Conservation (phyloP, 768 basidiomycete genomes). For the Sistotremastrum niveocremeum region DNA sequence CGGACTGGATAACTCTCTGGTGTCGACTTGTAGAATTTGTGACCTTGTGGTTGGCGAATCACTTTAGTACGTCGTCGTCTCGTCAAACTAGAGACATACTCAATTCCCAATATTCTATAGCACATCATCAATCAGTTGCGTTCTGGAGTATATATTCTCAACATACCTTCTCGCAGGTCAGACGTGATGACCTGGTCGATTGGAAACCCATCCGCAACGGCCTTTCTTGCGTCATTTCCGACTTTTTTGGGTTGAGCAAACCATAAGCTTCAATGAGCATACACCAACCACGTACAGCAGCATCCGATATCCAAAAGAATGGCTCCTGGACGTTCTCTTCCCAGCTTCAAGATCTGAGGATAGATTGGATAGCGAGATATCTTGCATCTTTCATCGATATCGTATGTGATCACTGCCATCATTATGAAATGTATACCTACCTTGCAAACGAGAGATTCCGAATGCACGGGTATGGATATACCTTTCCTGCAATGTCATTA, state of each 20-base stretch:
- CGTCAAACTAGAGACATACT: no score
- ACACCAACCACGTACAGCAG: constrained; percentile 18
- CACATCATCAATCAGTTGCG: neutral
- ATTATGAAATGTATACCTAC: constrained; percentile 1
- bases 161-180: constrained; percentile 4
- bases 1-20: constrained; percentile 3
- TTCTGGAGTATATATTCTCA: neutral
- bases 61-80: no score
- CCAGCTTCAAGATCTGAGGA: constrained; percentile 20
- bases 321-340: constrained; percentile 20
- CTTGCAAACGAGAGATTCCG: constrained; percentile 12
- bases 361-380: constrained; percentile 15
- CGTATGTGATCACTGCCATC: neutral
- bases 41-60: neutral
- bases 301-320: constrained; percentile 34
- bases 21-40: constrained; percentile 8
- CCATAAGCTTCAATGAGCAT: no score
- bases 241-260: constrained; percentile 13
- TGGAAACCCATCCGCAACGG: constrained; percentile 6
- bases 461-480: constrained; percentile 20
- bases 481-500: constrained; percentile 5
- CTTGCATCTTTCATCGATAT: constrained; percentile 9
- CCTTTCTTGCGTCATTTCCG: constrained; percentile 7
- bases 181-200: constrained; percentile 4
- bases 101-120: constrained; percentile 7